phyloP scores from a whole-genome alignment of 495 filamentous ascomycete genomes.

The Neurospora sp. region DNA sequence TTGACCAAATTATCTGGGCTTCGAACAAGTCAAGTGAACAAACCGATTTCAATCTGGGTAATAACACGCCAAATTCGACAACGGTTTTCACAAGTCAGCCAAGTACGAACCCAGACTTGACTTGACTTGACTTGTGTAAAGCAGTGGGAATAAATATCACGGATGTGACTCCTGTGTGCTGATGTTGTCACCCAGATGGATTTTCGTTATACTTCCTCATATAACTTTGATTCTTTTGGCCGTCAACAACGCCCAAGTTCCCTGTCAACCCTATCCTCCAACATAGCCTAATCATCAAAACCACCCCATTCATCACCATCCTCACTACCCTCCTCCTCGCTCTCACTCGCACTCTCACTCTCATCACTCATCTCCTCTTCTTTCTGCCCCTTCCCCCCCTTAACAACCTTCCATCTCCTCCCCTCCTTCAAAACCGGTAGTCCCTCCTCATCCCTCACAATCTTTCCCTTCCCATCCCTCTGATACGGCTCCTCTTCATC shows the following conservation, averaged over 20 bases:
- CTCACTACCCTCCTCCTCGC: constrained; percentile 7
- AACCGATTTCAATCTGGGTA: too few relatives aligned
- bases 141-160: too few relatives aligned
- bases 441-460: constrained; percentile 17
- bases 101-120: too few relatives aligned
- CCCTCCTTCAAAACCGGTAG: neutral
- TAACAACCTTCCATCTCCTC: constrained; percentile 16
- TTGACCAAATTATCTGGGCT: too few relatives aligned
- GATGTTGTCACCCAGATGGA: neutral
- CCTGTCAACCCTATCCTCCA: neutral
- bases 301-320: constrained; percentile 35
- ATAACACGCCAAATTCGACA: too few relatives aligned
- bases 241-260: neutral
- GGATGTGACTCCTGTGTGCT: neutral
- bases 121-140: too few relatives aligned
- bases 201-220: neutral
- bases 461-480: constrained; percentile 17
- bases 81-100: too few relatives aligned
- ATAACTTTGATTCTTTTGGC: neutral
- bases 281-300: constrained; percentile 29
- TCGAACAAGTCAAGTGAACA: too few relatives aligned
- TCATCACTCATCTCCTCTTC: constrained; percentile 8
- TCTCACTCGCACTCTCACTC: neutral
- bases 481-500: constrained; percentile 19
- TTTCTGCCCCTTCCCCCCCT: constrained; percentile 18